Evolutionary conservation across 345 rosid species (phyloP), one percentile per base, ranked within the genome.

Genomic region (Garcia nutans): DNA sequence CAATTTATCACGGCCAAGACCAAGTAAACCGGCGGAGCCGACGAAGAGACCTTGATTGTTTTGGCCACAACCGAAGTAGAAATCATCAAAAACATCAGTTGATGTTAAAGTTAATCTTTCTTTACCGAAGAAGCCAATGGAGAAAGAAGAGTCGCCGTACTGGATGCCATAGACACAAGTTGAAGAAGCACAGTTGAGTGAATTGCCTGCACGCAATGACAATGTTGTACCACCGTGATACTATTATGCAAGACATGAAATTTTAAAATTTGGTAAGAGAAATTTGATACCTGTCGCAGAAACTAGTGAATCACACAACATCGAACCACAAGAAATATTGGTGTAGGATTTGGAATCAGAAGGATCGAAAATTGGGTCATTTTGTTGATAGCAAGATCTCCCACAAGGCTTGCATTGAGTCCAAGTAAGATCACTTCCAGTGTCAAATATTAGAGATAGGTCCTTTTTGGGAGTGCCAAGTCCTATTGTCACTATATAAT

Each of bases 41-140:
- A 85, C 82, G 59, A 90, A 95, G n/a, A 91, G 88, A 13, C 99
- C 97, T 9, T 57, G 83, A 74, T 95, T 95, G 80, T 91, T 86
- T 78, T 91, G 85, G 56, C 99, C 97, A 69, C 99, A 95, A 1
- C 99, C 99, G 62, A 95, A 91, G 28, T 74, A 60, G 75, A 95
- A 82, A 33, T 78, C 65, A 65, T 83, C 50, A 74, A 92, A 75
- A 0, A 76, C 76, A 23, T 90, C 94, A 1, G 83, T 76, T n/a
- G 82, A 10, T 3, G 96, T 85, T 64, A 95, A 54, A 11, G 90
- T 83, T 47, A 93, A 79, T 58, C 70, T 89, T 60, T 95, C 99
- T 52, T 78, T 84, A 54, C 86, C 90, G 42, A 91, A 88, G 80
- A 82, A 85, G 0, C 99, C 97, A 1, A 68, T 74, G 6, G 97